Evolutionary conservation across 2,329 filamentous ascomycete species (phyloP).

Genomic region (Nemania sp.): DNA sequence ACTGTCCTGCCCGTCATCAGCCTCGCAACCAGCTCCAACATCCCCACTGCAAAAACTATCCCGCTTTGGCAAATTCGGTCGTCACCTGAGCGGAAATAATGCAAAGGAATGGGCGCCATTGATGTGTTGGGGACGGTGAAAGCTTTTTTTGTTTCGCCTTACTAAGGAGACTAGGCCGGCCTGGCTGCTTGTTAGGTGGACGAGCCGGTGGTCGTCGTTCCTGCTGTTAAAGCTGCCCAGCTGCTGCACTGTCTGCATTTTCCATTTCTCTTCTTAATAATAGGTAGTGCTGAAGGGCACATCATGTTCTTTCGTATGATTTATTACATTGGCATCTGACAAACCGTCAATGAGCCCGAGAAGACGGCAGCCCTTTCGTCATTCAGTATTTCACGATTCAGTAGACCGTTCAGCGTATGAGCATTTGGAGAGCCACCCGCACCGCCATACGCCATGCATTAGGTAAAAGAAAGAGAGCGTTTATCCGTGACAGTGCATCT

Average conservation of each 20-base stretch:
- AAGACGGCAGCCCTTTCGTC: not conserved
- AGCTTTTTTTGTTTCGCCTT: not conserved
- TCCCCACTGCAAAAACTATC: slow-evolving; percentile 11
- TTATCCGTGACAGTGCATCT: not conserved
- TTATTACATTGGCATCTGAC: too few relatives aligned
- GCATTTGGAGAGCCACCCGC: not conserved
- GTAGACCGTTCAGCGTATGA: too few relatives aligned
- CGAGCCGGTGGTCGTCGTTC: not conserved
- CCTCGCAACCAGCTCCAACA: slow-evolving; percentile 17
- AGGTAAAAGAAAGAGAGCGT: not conserved
- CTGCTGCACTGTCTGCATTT: not conserved
- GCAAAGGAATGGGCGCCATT: not conserved
- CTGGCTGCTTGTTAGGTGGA: not conserved
- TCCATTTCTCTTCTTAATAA: too few relatives aligned
- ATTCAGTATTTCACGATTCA: not conserved
- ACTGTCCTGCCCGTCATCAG: slow-evolving; percentile 24
- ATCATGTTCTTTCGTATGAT: too few relatives aligned
- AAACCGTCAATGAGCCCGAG: too few relatives aligned
- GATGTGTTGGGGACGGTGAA: not conserved
- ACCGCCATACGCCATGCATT: not conserved
- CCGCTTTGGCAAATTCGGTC: slow-evolving; percentile 16
- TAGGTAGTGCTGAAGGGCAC: too few relatives aligned
- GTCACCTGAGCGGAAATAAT: slow-evolving; percentile 23
- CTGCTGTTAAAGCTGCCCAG: not conserved
- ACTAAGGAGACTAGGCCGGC: not conserved